Conservation (phyloP, 441 rosid species). For the Mallotus repandus region DNA sequence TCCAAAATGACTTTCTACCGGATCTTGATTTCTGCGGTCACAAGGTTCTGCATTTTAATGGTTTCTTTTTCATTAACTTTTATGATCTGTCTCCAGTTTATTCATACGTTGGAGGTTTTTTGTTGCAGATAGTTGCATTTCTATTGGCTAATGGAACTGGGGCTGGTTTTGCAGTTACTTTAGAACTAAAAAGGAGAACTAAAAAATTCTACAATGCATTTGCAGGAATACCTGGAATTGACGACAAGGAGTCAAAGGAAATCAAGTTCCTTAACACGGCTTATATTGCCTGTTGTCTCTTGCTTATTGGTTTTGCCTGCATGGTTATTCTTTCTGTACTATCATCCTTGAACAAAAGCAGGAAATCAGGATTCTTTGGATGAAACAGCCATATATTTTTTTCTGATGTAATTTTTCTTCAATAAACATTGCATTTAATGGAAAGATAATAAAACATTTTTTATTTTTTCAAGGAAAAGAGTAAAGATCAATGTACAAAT, state of each 20-base stretch:
- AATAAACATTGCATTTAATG: too few relatives aligned
- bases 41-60: not conserved
- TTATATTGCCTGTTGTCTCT: not conserved
- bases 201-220: not conserved
- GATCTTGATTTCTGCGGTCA: conserved; percentile 13
- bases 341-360: conserved; percentile 6
- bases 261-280: not conserved
- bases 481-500: too few relatives aligned
- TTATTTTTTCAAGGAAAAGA: too few relatives aligned
- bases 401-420: not conserved
- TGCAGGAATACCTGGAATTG: not conserved
- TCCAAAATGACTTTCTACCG: not conserved
- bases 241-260: not conserved
- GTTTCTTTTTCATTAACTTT: not conserved
- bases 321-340: conserved; percentile 8
- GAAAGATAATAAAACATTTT: too few relatives aligned
- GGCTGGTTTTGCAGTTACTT: conserved; percentile 6
- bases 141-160: conserved; percentile 11
- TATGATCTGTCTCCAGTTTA: not conserved
- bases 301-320: not conserved
- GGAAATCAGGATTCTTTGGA: not conserved
- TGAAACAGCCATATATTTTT: not conserved
- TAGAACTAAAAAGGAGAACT: not conserved
- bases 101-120: not conserved
- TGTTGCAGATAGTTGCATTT: not conserved